These are phyloP conservation scores for Penicillium frequentans DNA, from an alignment of 2,329 filamentous ascomycete species.

Conservation along the genomic window DNA sequence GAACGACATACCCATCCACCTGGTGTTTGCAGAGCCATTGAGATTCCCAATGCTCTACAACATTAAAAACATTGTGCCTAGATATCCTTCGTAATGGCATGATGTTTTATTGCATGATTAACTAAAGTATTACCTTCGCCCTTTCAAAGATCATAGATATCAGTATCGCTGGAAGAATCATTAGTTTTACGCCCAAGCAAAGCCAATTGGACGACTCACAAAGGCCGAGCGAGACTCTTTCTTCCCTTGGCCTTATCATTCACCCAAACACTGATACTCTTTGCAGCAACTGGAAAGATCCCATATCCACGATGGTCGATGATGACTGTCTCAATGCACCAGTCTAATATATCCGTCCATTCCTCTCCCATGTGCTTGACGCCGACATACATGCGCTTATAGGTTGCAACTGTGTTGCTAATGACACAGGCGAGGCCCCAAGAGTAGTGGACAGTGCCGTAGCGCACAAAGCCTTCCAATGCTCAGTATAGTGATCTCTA, in stretches of 20 bases:
- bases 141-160: conserved; percentile 5
- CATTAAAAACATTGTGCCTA: not conserved
- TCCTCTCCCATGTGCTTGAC: conserved; percentile 57
- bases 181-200: not conserved
- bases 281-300: conserved; percentile 54
- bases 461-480: conserved; percentile 49
- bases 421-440: conserved; percentile 59
- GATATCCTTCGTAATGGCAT: not conserved
- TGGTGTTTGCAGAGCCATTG: not conserved
- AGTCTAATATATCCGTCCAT: conserved; percentile 64
- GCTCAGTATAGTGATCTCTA: not conserved
- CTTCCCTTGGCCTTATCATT: conserved; percentile 55
- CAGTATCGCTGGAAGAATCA: conserved; percentile 5
- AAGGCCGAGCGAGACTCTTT: conserved; percentile 42
- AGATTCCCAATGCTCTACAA: not conserved
- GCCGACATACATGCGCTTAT: conserved; percentile 65
- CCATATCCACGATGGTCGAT: conserved; percentile 63
- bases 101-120: not conserved
- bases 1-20: not conserved
- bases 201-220: conserved; percentile 36
- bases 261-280: conserved; percentile 64
- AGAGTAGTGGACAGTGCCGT: conserved; percentile 51
- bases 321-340: conserved; percentile 54
- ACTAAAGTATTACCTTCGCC: not conserved
- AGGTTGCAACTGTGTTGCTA: conserved; percentile 50